These are phyloP conservation scores for Coelastrella sp. DNA, from an alignment of 139 green algal species.

Conservation along the genomic window DNA sequence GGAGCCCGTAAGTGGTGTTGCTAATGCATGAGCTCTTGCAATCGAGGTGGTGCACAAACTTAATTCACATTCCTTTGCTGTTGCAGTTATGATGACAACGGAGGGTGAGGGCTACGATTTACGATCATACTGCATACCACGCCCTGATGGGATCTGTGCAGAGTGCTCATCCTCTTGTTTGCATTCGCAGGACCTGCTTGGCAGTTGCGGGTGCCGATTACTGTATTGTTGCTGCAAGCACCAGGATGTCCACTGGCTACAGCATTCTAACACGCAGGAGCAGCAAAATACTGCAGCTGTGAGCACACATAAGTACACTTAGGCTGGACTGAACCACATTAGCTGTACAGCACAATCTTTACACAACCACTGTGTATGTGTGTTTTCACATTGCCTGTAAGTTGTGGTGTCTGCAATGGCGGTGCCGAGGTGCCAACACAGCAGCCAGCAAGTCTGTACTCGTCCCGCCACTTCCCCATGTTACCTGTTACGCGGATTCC, in stretches of 20 bases:
- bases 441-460: no score
- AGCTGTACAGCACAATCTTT: no score
- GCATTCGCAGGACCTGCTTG: slow-evolving; percentile 79
- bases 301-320: slow-evolving; percentile 43
- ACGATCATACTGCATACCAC: neutral
- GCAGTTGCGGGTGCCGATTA: slow-evolving; percentile 97
- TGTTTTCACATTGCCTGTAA: no score
- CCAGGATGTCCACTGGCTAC: slow-evolving; percentile 95
- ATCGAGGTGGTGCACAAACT: neutral
- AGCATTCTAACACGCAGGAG: slow-evolving; percentile 92
- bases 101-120: slow-evolving; percentile 60
- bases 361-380: no score
- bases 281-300: slow-evolving; percentile 90
- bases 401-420: no score
- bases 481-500: no score
- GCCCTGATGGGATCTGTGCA: neutral
- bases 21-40: neutral
- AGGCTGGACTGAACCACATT: no score
- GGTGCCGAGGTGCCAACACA: no score
- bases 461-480: no score
- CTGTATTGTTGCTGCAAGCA: slow-evolving; percentile 95
- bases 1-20: slow-evolving; percentile 70
- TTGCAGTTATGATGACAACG: slow-evolving; percentile 82
- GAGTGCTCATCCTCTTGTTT: neutral
- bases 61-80: neutral